Evolutionary conservation across 2,329 filamentous ascomycete species (phyloP), one percentile per base, ranked within the genome.

Genomic region (Botrytis tulipae): DNA sequence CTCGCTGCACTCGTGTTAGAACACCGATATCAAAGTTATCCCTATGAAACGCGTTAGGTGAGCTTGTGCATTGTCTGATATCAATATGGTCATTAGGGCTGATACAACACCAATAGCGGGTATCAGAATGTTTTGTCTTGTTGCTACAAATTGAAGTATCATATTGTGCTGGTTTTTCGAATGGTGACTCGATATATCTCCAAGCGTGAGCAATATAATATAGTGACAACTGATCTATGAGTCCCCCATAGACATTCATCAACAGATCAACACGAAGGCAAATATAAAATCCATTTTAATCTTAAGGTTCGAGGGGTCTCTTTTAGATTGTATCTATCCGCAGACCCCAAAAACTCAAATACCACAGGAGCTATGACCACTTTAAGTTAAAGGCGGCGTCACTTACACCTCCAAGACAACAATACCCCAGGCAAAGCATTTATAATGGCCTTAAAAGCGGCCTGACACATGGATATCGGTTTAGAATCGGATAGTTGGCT

Each of bases 401-500:
- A 40, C 20, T 12, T 25, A 57, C 29, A 40, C 20, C 20, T 25
- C 40, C 40, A 51, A 40, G 37, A 54, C n/a, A 48, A 67, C 46
- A 67, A 54, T 51, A n/a, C 65, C 46, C 61, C 61, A 65, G 29
- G 61, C 51, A 48, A 22, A 63, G 32, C 29, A 40, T 37, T 71
- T 40, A 20, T 69, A 20, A 22, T 54, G 32, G 69, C 69, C 69
- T 71, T 63, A 71, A 71, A 63, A 63, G 59, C 42, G 60, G 70
- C 60, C 60, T 66, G 60, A 65, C n/a, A 32, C 29, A 62, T 32
- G 54, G 48, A 48, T 35, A 35, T 71, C 40, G 20, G 18, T 37
- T 60, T 60, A 60, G 57, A 62, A 63, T 46, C 40, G 68, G 61
- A 54, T 70, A 67, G 70, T 67, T 72, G 70, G 70, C 61, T 40